phyloP scores from a whole-genome alignment of 345 rosid genomes.

The Camelina sativa region DNA sequence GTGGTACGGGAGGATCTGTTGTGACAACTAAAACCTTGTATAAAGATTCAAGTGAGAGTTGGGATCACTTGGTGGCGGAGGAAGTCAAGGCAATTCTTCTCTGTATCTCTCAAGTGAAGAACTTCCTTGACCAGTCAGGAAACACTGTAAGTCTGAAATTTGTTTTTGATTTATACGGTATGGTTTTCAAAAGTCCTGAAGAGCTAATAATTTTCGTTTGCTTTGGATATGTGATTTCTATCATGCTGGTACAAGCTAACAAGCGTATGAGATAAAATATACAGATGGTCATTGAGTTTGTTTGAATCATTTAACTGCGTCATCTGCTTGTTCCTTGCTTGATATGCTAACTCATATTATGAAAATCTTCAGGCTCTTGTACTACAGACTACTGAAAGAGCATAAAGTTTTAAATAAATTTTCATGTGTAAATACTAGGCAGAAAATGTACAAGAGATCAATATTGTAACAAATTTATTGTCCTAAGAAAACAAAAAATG shows the following conservation, averaged over 20 bases:
- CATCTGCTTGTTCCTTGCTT: conserved; percentile 28
- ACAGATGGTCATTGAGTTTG: conserved; percentile 21
- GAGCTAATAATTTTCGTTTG: conserved; percentile 15
- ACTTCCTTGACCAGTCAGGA: conserved; percentile 56
- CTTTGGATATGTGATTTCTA: conserved; percentile 30
- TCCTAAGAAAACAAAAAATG: neutral
- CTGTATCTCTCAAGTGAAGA: conserved; percentile 65
- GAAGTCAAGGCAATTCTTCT: conserved; percentile 80
- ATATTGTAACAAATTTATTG: conserved; percentile 4
- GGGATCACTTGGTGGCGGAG: conserved; percentile 66
- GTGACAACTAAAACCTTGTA: conserved; percentile 45
- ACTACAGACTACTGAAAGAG: neutral
- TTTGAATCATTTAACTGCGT: conserved; percentile 23
- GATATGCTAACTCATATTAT: conserved; percentile 28
- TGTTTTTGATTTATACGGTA: conserved; percentile 17
- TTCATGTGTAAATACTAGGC: conserved; percentile 9
- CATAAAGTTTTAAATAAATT: neutral
- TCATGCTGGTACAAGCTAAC: conserved; percentile 19
- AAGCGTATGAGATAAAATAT: neutral
- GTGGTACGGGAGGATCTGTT: conserved; percentile 56
- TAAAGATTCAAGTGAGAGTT: conserved; percentile 54
- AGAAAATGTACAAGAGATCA: conserved; percentile 17
- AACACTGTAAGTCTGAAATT: conserved; percentile 62
- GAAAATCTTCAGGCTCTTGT: conserved; percentile 13
- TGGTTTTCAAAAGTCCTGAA: conserved; percentile 1